These are phyloP conservation scores for Boletales sp. DNA, from an alignment of 768 basidiomycete genomes.

Conservation along the genomic window DNA sequence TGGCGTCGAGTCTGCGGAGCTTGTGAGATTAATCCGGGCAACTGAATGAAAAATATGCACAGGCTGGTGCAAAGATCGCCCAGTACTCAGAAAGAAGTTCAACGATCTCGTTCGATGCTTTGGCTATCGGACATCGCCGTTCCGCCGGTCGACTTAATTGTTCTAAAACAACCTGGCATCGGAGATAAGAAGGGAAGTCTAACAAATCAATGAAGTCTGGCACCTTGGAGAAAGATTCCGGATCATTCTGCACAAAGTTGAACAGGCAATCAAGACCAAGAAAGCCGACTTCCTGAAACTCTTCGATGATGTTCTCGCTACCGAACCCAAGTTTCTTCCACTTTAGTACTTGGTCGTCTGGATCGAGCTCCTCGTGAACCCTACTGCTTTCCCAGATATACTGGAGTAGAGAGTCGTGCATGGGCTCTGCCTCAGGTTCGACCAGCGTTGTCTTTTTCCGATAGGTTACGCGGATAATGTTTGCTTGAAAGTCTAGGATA, in stretches of 20 bases:
- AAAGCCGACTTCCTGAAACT: constrained; percentile 76
- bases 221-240: constrained; percentile 75
- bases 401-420: constrained; percentile 54
- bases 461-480: constrained; percentile 74
- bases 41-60: constrained; percentile 39
- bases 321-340: constrained; percentile 81
- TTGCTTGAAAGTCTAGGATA: constrained; percentile 86
- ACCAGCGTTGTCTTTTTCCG: constrained; percentile 79
- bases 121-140: constrained; percentile 78
- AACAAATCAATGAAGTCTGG: not conserved
- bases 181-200: constrained; percentile 4
- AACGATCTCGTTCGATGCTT: constrained; percentile 82
- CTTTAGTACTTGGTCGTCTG: constrained; percentile 49
- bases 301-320: constrained; percentile 67
- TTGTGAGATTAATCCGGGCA: not conserved
- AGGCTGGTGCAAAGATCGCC: constrained; percentile 82
- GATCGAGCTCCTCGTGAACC: constrained; percentile 50
- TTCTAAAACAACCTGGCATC: constrained; percentile 66
- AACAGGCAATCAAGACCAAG: constrained; percentile 83
- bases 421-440: constrained; percentile 59
- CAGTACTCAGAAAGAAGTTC: constrained; percentile 83
- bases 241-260: constrained; percentile 64
- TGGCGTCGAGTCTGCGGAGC: constrained; percentile 59
- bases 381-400: constrained; percentile 68
- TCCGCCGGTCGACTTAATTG: constrained; percentile 72